Evolutionary conservation across 805 yeast species (phyloP).

Genomic region (Phaffomyces opuntiae): DNA sequence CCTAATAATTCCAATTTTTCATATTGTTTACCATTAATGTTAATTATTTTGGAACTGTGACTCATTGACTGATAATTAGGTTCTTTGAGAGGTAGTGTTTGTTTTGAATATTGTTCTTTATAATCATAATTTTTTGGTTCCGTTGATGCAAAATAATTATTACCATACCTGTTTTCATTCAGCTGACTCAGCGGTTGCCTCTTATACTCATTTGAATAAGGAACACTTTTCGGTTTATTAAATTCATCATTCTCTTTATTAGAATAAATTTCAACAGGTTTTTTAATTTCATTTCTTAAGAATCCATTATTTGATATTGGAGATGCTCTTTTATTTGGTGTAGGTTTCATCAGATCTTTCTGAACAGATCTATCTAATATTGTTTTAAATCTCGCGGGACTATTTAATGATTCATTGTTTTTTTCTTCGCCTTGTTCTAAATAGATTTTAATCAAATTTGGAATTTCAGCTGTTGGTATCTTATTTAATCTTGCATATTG

Average conservation of each 20-base stretch:
- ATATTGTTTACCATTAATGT: slow-evolving; percentile 56
- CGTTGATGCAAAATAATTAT: not conserved
- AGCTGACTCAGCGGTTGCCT: slow-evolving; percentile 18
- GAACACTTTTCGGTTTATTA: not conserved
- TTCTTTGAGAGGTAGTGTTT: slow-evolving; percentile 19
- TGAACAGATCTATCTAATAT: slow-evolving; percentile 16
- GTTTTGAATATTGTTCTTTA: slow-evolving; percentile 14
- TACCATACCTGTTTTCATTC: slow-evolving; percentile 5
- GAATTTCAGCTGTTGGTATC: slow-evolving; percentile 30
- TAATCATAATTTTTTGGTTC: slow-evolving; percentile 1
- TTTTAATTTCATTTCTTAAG: slow-evolving; percentile 3
- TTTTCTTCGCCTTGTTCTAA: slow-evolving; percentile 30
- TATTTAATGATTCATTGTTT: slow-evolving; percentile 19
- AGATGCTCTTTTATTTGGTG: slow-evolving; percentile 4
- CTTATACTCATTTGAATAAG: not conserved
- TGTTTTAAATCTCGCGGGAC: slow-evolving; percentile 20
- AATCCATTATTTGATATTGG: slow-evolving; percentile 11
- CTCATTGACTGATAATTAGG: slow-evolving; percentile 15
- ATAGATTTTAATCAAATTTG: slow-evolving; percentile 28
- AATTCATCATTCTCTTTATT: slow-evolving; percentile 12
- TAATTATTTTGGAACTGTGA: slow-evolving; percentile 21
- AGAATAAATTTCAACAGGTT: slow-evolving; percentile 5
- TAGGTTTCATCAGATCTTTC: slow-evolving; percentile 19
- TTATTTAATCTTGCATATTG: slow-evolving; percentile 31
- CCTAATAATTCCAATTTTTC: slow-evolving; percentile 77